Evolutionary conservation across 495 filamentous ascomycete species (phyloP).

Genomic region (Aspergillus campestris): DNA sequence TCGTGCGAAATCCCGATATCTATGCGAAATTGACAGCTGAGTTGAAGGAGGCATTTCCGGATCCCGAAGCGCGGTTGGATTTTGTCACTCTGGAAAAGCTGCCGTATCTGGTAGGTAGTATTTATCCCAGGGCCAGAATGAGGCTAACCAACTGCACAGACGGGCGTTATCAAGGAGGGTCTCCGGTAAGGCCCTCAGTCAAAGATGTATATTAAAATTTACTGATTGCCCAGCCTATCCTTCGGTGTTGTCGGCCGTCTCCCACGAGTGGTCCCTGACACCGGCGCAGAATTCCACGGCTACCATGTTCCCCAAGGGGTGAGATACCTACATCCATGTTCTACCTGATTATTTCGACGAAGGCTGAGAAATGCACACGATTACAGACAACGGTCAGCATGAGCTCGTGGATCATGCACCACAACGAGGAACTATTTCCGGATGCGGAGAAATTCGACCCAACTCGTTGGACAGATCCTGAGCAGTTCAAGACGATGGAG

Average conservation of each 20-base stretch:
- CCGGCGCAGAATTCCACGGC: conserved; percentile 18
- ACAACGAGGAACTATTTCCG: conserved; percentile 26
- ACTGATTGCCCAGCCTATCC: conserved; percentile 14
- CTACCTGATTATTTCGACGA: not conserved
- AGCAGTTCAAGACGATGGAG: conserved; percentile 10
- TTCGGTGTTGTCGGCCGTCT: conserved; percentile 21
- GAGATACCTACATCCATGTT: not conserved
- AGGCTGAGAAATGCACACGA: not conserved
- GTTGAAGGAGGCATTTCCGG: conserved; percentile 25
- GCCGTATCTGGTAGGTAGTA: conserved; percentile 24
- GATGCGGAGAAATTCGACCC: conserved; percentile 24
- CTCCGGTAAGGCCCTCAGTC: conserved; percentile 9
- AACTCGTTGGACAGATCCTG: conserved; percentile 12
- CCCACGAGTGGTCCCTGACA: conserved; percentile 18
- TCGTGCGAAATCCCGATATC: conserved; percentile 22
- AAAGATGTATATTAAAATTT: not conserved
- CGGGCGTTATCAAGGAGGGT: conserved; percentile 22
- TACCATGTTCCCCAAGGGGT: conserved; percentile 18
- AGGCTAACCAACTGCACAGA: conserved; percentile 5
- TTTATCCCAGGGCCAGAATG: not conserved
- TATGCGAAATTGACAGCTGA: conserved; percentile 21
- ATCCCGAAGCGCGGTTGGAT: conserved; percentile 10
- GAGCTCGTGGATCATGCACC: conserved; percentile 26
- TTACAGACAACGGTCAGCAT: conserved; percentile 16
- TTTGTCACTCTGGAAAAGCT: conserved; percentile 19